These are phyloP conservation scores for Pseudonitzschia delicatissima DNA, from an alignment of 108 stramenopile genomes.

Conservation along the genomic window DNA sequence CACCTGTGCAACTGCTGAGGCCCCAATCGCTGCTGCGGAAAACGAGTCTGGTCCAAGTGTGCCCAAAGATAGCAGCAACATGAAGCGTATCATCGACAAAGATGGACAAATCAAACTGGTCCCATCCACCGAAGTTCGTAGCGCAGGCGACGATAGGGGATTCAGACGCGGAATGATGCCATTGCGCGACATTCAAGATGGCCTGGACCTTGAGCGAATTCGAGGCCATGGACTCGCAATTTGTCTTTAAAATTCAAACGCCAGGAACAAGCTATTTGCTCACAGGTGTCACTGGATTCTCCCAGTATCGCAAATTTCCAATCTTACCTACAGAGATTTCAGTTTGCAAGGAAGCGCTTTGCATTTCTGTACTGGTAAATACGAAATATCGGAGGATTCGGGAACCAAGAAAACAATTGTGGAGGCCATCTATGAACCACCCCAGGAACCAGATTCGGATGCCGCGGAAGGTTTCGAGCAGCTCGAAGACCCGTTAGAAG, in stretches of 20 bases:
- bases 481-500: conserved; percentile 89
- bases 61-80: conserved; percentile 25
- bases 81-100: conserved; percentile 79
- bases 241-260: conserved; percentile 89
- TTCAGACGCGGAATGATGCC: conserved; percentile 95
- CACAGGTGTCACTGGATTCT: conserved; percentile 66
- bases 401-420: conserved; percentile 58
- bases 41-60: background rate
- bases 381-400: conserved; percentile 42
- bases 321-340: conserved; percentile 77
- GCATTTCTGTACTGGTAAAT: conserved; percentile 91
- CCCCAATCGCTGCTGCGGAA: conserved; percentile 18
- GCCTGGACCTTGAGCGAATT: conserved; percentile 96
- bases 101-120: conserved; percentile 78
- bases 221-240: conserved; percentile 89
- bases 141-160: conserved; percentile 37
- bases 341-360: conserved; percentile 84
- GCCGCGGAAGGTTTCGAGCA: conserved; percentile 86
- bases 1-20: conserved; percentile 48
- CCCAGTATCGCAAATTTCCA: conserved; percentile 72
- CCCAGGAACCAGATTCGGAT: conserved; percentile 80
- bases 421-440: conserved; percentile 97
- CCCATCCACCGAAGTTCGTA: conserved; percentile 41
- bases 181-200: conserved; percentile 95
- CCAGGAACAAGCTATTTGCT: conserved; percentile 75